A percentile compares a stretch with the other conserved stretches of the same genome.
Conservation (phyloP, 2,329 filamentous ascomycete genomes). For the Stemphylium lycopersici region DNA sequence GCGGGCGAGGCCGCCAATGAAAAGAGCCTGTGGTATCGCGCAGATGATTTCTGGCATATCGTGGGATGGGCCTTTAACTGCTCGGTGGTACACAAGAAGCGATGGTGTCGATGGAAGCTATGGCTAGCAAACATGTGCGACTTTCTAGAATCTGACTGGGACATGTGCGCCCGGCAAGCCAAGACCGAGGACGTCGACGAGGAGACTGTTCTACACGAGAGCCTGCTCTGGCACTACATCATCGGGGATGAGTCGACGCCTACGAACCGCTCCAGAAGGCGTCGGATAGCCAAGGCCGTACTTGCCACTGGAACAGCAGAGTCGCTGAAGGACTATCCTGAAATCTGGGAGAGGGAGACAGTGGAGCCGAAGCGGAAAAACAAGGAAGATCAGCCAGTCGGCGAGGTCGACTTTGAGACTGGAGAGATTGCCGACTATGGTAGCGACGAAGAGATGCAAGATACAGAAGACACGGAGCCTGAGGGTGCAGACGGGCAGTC, state of each 20-base stretch:
- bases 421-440: constrained; percentile 65
- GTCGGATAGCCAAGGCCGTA: constrained; percentile 68
- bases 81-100: constrained; percentile 70
- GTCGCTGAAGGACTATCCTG: constrained; percentile 61
- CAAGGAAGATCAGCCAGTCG: constrained; percentile 63
- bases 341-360: constrained; percentile 72
- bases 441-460: constrained; percentile 42
- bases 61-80: constrained; percentile 95
- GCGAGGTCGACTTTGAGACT: constrained; percentile 60
- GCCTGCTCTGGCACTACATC: constrained; percentile 66
- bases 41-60: constrained; percentile 86
- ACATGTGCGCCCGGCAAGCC: constrained; percentile 56
- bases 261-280: constrained; percentile 49
- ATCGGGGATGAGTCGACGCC: constrained; percentile 50
- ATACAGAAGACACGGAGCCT: constrained; percentile 15
- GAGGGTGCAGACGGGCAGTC: constrained; percentile 10
- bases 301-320: constrained; percentile 68
- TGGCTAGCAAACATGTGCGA: constrained; percentile 84
- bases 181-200: constrained; percentile 19
- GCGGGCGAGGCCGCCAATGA: constrained; percentile 62
- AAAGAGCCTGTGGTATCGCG: constrained; percentile 74
- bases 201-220: constrained; percentile 53
- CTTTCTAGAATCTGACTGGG: constrained; percentile 74
- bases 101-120: constrained; percentile 81
- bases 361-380: constrained; percentile 52